Evolutionary conservation across 225 moss, liverwort and hornwort species (phyloP).

Genomic region (Neckera pumila): DNA sequence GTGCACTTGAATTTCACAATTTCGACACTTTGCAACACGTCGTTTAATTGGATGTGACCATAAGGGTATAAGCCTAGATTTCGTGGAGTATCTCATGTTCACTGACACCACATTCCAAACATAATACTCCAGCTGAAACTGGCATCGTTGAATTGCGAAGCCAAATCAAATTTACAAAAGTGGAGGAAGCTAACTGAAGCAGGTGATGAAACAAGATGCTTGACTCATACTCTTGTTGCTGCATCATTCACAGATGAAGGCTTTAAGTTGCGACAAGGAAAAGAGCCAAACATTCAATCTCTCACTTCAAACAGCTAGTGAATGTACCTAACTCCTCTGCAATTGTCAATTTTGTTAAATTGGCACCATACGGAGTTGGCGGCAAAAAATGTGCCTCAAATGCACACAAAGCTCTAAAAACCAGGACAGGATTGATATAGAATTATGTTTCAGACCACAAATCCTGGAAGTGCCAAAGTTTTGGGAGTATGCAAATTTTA

Average conservation of each 20-base stretch:
- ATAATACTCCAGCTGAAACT: not conserved
- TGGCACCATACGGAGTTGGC: rapidly evolving
- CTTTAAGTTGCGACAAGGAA: not conserved
- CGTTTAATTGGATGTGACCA: not conserved
- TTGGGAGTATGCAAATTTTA: not conserved
- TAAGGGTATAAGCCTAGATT: not conserved
- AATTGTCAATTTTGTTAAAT: not conserved
- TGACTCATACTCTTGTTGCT: not conserved
- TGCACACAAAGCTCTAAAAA: not conserved
- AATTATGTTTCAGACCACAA: not conserved
- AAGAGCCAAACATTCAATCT: not conserved
- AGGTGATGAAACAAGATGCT: not conserved
- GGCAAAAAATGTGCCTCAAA: not conserved
- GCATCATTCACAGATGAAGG: not conserved
- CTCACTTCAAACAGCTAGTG: not conserved
- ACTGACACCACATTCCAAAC: not conserved
- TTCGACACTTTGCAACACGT: not conserved
- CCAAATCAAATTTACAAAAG: too few relatives aligned
- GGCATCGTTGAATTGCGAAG: not conserved
- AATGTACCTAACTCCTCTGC: too few relatives aligned
- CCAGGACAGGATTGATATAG: not conserved
- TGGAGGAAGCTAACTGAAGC: not conserved
- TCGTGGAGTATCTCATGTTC: not conserved
- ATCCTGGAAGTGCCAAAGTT: not conserved
- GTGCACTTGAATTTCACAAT: not conserved